Conservation (phyloP, 352 stramenopile genomes). For the Plasmopara halstedii region DNA sequence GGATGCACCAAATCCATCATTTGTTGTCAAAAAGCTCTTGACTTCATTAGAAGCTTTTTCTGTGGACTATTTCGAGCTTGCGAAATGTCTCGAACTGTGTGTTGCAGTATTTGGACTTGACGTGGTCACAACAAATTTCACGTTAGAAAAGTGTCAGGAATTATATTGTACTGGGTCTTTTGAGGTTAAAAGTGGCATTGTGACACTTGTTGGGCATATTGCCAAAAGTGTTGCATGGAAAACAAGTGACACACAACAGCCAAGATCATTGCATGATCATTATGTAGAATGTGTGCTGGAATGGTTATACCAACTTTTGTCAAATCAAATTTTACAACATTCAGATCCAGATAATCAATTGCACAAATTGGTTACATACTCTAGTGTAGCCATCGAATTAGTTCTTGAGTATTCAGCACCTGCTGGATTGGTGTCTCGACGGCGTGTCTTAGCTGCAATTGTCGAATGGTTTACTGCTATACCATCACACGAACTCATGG, state of each 20-base stretch:
- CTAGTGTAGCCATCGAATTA: constrained; percentile 13
- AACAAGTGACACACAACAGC: too few relatives aligned
- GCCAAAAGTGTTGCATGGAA: constrained; percentile 2
- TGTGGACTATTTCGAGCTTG: constrained; percentile 10
- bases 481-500: constrained; percentile 4
- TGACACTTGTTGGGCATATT: constrained; percentile 11
- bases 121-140: constrained; percentile 12
- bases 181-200: constrained; percentile 5
- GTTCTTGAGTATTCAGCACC: constrained; percentile 8
- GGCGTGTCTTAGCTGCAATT: constrained; percentile 6
- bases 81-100: constrained; percentile 24
- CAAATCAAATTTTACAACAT: neutral
- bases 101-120: constrained; percentile 10
- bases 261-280: constrained; percentile 1
- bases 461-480: constrained; percentile 21
- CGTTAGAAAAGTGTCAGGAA: constrained; percentile 14
- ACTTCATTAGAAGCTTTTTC: neutral
- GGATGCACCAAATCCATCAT: neutral
- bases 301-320: constrained; percentile 22
- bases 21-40: constrained; percentile 8
- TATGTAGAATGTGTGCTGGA: constrained; percentile 12
- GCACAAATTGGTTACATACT: constrained; percentile 8
- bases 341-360: constrained; percentile 7
- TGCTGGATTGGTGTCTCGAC: neutral
- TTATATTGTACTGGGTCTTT: constrained; percentile 5